phyloP scores from a whole-genome alignment of 345 rosid species.

The Brassica carinata region DNA sequence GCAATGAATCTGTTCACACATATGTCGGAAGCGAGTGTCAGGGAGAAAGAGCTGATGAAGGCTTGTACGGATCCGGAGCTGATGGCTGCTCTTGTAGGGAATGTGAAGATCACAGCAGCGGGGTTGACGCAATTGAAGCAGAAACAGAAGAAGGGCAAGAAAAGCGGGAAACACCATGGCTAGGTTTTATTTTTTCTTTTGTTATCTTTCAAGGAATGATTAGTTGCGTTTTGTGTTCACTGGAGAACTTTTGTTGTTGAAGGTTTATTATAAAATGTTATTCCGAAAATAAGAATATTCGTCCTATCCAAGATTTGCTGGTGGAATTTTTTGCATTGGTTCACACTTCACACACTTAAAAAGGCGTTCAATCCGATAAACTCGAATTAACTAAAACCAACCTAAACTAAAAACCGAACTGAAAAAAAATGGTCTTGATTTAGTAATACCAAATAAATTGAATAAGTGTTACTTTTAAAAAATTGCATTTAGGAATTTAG shows the following conservation, averaged over 20 bases:
- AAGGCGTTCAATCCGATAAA: too few species aligned
- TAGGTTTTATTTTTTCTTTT: background rate
- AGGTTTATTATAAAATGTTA: background rate
- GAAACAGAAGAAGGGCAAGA: slow-evolving; percentile 92
- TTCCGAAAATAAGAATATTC: too few species aligned
- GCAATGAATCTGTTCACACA: slow-evolving; percentile 93
- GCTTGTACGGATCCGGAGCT: slow-evolving; percentile 95
- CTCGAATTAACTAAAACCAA: too few species aligned
- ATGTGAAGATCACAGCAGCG: slow-evolving; percentile 84
- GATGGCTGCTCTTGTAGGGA: slow-evolving; percentile 88
- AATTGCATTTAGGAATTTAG: too few species aligned
- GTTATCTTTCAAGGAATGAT: background rate
- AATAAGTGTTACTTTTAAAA: too few species aligned
- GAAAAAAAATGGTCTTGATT: too few species aligned
- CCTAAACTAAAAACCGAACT: too few species aligned
- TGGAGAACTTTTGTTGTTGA: background rate
- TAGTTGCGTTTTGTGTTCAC: background rate
- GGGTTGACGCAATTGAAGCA: slow-evolving; percentile 95
- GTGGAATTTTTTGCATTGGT: too few species aligned
- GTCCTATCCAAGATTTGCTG: too few species aligned
- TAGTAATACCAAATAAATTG: too few species aligned
- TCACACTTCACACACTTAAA: too few species aligned
- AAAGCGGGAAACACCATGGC: slow-evolving; percentile 45
- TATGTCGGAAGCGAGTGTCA: slow-evolving; percentile 69
- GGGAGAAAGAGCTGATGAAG: slow-evolving; percentile 97